Conservation (phyloP, 441 rosid genomes). For the Pelargonium cotyledonis region DNA sequence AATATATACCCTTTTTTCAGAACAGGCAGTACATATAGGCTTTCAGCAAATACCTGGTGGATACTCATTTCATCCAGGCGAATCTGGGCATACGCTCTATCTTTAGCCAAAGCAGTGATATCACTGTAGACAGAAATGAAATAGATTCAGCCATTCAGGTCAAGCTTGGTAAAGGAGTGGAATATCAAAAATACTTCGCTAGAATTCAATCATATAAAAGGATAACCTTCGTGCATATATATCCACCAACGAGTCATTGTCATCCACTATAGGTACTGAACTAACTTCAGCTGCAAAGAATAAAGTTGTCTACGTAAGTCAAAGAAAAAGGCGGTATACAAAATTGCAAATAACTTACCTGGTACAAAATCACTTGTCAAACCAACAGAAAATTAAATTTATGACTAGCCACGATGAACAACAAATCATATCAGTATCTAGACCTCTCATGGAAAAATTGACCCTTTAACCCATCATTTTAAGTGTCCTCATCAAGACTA, state of each 20-base stretch:
- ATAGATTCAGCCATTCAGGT: neutral
- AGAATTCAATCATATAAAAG: slow-evolving; percentile 1
- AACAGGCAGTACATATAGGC: neutral
- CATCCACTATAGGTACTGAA: slow-evolving; percentile 94
- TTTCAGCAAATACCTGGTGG: slow-evolving; percentile 58
- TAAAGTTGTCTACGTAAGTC: neutral
- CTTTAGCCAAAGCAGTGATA: slow-evolving; percentile 94
- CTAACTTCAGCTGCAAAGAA: slow-evolving; percentile 75
- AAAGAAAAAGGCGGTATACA: neutral
- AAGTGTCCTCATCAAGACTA: neutral
- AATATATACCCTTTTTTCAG: neutral
- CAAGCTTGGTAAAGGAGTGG: slow-evolving; percentile 8
- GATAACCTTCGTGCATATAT: slow-evolving; percentile 87
- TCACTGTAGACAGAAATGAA: slow-evolving; percentile 45
- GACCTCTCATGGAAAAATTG: neutral
- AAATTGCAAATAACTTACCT: too few relatives aligned
- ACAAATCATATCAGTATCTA: neutral
- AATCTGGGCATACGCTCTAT: slow-evolving; percentile 85
- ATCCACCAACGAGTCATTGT: slow-evolving; percentile 87
- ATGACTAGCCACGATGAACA: neutral
- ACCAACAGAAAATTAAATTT: neutral
- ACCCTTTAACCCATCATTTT: neutral
- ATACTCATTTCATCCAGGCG: slow-evolving; percentile 82
- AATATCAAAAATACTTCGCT: neutral
- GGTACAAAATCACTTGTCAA: neutral